Conservation (phyloP, 257 asterid genomes). For the Coffea canephora region DNA sequence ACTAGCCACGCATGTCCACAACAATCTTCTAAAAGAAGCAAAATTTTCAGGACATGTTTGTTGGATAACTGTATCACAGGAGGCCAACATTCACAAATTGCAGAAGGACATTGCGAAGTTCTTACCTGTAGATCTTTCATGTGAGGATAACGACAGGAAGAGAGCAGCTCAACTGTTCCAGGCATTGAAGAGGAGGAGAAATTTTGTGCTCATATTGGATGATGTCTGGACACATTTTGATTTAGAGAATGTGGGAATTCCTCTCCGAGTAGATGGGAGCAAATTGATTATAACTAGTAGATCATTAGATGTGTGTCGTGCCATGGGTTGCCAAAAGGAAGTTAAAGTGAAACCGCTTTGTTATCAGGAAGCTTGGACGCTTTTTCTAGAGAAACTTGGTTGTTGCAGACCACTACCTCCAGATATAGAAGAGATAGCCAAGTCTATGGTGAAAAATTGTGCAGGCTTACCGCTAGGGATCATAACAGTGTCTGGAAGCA, state of each 20-base stretch:
- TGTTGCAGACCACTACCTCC: not conserved
- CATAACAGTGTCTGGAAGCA: slow-evolving; percentile 30
- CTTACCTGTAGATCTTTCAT: not conserved
- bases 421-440: not conserved
- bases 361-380: not conserved
- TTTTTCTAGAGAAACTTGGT: not conserved
- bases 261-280: slow-evolving; percentile 2
- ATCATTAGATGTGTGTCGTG: slow-evolving; percentile 6
- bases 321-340: slow-evolving; percentile 21
- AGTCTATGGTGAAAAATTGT: not conserved
- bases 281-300: slow-evolving; percentile 24
- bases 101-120: not conserved
- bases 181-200: not conserved
- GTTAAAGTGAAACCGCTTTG: slow-evolving; percentile 20
- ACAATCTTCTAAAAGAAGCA: not conserved
- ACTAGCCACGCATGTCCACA: not conserved
- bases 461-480: slow-evolving; percentile 30
- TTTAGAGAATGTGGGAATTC: not conserved
- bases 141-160: not conserved
- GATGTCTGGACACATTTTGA: not conserved
- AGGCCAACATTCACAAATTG: not conserved
- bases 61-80: not conserved
- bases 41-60: not conserved
- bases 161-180: not conserved
- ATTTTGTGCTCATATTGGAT: not conserved